Conservation (phyloP, 2,329 filamentous ascomycete genomes). For the Ophiostoma novo-ulmi region DNA sequence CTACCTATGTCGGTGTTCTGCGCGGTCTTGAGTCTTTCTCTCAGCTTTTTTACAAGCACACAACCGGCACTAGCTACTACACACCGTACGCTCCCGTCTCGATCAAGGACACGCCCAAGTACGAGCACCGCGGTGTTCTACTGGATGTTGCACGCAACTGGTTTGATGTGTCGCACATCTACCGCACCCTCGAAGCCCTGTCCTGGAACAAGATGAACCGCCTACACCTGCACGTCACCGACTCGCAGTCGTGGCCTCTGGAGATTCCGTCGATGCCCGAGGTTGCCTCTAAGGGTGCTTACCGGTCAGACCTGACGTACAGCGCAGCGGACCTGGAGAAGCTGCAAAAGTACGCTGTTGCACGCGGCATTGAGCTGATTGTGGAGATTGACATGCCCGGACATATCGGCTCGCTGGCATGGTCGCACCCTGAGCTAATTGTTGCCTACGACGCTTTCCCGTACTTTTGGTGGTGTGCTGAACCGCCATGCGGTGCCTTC, state of each 20-base stretch:
- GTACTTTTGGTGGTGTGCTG: slow-evolving; percentile 55
- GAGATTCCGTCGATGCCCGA: slow-evolving; percentile 71
- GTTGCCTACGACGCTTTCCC: slow-evolving; percentile 56
- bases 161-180: slow-evolving; percentile 62
- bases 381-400: slow-evolving; percentile 79
- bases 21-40: slow-evolving; percentile 70
- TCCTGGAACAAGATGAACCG: slow-evolving; percentile 79
- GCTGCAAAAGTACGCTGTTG: slow-evolving; percentile 65
- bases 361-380: slow-evolving; percentile 65
- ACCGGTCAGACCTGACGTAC: slow-evolving; percentile 63
- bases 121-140: slow-evolving; percentile 71
- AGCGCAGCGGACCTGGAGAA: slow-evolving; percentile 56
- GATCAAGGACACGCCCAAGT: slow-evolving; percentile 69
- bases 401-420: slow-evolving; percentile 64
- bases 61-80: slow-evolving; percentile 55
- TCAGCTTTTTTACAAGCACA: slow-evolving; percentile 74
- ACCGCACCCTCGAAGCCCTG: slow-evolving; percentile 69
- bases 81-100: slow-evolving; percentile 64
- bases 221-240: slow-evolving; percentile 74
- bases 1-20: slow-evolving; percentile 63
- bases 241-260: slow-evolving; percentile 80
- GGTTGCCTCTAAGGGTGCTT: slow-evolving; percentile 68
- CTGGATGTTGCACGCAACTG: slow-evolving; percentile 72
- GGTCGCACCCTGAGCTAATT: slow-evolving; percentile 66
- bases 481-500: slow-evolving; percentile 64